Evolutionary conservation across 1,284 basidiomycete species (phyloP).

Genomic region (Cryptococcus sp.): DNA sequence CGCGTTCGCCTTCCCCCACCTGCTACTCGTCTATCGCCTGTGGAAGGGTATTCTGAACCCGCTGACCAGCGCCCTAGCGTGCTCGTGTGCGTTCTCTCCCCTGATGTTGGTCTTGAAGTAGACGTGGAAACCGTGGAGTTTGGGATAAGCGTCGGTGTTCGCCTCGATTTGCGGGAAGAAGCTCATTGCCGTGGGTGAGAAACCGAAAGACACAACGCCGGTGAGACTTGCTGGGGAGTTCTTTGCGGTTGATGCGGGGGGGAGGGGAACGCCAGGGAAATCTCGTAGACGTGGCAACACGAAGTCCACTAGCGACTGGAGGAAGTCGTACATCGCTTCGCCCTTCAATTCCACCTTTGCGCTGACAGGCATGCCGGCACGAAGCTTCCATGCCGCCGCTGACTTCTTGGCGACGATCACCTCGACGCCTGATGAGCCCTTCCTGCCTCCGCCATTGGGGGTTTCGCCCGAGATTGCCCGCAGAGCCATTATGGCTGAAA

Average conservation of each 20-base stretch:
- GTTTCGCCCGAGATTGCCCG: constrained; percentile 86
- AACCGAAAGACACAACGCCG: constrained; percentile 86
- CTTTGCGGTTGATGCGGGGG: constrained; percentile 57
- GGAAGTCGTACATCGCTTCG: constrained; percentile 90
- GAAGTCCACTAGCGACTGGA: constrained; percentile 86
- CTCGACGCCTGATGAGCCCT: constrained; percentile 73
- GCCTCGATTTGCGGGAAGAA: constrained; percentile 94
- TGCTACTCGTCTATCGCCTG: constrained; percentile 31
- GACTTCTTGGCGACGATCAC: constrained; percentile 76
- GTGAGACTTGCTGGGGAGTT: constrained; percentile 71
- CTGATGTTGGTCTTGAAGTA: constrained; percentile 84
- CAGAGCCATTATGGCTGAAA: constrained; percentile 82
- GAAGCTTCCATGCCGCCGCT: constrained; percentile 79
- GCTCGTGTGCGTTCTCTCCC: constrained; percentile 81
- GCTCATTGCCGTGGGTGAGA: constrained; percentile 79
- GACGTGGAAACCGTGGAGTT: constrained; percentile 82
- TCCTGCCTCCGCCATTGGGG: constrained; percentile 66
- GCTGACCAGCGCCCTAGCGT: constrained; percentile 77
- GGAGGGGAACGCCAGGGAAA: constrained; percentile 82
- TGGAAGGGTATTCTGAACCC: constrained; percentile 86
- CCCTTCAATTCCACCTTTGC: constrained; percentile 88
- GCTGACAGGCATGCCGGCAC: constrained; percentile 79
- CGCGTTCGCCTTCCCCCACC: neutral
- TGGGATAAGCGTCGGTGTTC: constrained; percentile 84
- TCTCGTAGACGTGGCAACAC: constrained; percentile 91